Conservation (phyloP, 352 stramenopile genomes). For the Phytophthora chlamydospora region DNA sequence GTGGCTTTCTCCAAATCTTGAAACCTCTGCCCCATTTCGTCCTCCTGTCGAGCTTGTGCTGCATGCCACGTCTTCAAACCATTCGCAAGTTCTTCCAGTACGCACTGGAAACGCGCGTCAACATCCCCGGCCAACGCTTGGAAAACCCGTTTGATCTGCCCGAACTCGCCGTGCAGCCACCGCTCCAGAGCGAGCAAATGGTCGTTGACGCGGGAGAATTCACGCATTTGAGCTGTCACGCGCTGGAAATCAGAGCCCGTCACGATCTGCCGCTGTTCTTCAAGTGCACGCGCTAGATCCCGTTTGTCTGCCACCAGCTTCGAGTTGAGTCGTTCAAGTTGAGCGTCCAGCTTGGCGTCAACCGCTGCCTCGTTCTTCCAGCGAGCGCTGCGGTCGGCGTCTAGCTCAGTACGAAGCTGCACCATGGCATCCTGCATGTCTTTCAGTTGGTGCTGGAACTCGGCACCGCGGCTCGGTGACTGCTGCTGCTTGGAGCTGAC, state of each 20-base stretch:
- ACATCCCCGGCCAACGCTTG: constrained; percentile 46
- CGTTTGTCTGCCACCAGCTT: constrained; percentile 58
- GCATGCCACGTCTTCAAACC: constrained; percentile 39
- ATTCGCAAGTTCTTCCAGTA: constrained; percentile 42
- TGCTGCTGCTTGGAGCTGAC: constrained; percentile 44
- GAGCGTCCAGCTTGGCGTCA: constrained; percentile 44
- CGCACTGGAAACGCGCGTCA: constrained; percentile 42
- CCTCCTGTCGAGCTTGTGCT: constrained; percentile 43
- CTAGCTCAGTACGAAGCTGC: constrained; percentile 60
- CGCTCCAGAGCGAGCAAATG: constrained; percentile 63
- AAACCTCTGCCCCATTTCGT: constrained; percentile 34
- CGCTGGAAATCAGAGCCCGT: constrained; percentile 57
- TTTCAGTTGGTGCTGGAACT: constrained; percentile 37
- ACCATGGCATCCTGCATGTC: constrained; percentile 44
- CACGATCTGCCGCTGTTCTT: constrained; percentile 58
- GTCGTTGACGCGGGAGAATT: constrained; percentile 63
- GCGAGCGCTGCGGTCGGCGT: constrained; percentile 60
- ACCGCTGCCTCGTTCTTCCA: constrained; percentile 55
- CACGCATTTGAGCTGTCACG: constrained; percentile 51
- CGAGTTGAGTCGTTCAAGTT: constrained; percentile 51
- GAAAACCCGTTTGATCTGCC: constrained; percentile 55
- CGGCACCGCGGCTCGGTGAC: constrained; percentile 20
- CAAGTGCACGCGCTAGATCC: constrained; percentile 53
- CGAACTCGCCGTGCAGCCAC: constrained; percentile 60
- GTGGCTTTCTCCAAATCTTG: constrained; percentile 44